Evolutionary conservation across 2,329 filamentous ascomycete species (phyloP).

Genomic region (Tolypocladium amazonense): DNA sequence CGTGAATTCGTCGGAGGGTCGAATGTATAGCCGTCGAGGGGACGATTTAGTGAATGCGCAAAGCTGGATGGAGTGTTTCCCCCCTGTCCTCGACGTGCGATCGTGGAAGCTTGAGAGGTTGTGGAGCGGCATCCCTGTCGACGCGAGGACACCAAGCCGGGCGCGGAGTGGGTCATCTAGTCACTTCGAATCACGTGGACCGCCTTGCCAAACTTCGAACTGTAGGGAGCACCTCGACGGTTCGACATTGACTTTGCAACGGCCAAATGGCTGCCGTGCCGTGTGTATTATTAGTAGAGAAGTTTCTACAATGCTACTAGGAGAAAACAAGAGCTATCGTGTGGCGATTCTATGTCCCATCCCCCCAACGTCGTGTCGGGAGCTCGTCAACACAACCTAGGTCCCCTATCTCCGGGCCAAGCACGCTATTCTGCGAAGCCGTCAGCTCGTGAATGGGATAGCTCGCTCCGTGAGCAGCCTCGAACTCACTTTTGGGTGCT

Average conservation of each 20-base stretch:
- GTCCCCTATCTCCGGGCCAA: not conserved
- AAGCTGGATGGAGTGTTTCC: not conserved
- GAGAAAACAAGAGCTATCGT: not conserved
- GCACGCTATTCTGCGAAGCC: not conserved
- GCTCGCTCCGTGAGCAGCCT: not conserved
- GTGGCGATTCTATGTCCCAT: not conserved
- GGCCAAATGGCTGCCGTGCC: not conserved
- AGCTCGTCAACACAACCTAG: no score
- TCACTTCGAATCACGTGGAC: constrained; percentile 21
- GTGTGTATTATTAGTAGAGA: no score
- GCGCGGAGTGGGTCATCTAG: constrained; percentile 4
- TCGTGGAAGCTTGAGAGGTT: constrained; percentile 1
- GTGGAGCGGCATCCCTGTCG: constrained; percentile 2
- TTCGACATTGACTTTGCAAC: not conserved
- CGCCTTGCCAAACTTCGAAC: not conserved
- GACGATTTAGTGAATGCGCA: not conserved
- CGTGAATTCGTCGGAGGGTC: not conserved
- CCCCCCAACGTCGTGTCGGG: not conserved
- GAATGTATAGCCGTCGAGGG: not conserved
- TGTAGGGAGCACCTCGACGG: no score
- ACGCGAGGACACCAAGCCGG: not conserved
- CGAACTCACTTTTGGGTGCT: constrained; percentile 28
- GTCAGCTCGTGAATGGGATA: not conserved
- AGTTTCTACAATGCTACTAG: not conserved
- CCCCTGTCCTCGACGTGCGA: not conserved